A percentile compares a stretch with the other conserved stretches of the same genome.
Conservation (phyloP, 441 rosid genomes). For the Adansonia rubrostipa region DNA sequence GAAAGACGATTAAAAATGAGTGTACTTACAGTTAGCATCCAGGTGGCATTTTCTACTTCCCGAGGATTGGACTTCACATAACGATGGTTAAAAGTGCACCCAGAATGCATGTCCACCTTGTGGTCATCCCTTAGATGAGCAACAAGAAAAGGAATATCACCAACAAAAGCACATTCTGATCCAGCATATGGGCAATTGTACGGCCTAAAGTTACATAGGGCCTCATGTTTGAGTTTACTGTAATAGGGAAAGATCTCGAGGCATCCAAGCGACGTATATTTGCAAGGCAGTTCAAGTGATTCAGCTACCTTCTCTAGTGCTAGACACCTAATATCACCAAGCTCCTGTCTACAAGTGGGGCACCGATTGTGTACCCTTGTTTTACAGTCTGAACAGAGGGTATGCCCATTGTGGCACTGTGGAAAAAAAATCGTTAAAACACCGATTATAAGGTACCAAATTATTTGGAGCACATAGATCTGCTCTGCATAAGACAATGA, state of each 20-base stretch:
- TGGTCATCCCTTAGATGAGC: slow-evolving; percentile 93
- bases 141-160: slow-evolving; percentile 89
- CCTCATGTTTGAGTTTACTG: slow-evolving; percentile 92
- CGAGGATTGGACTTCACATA: slow-evolving; percentile 97
- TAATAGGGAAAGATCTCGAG: slow-evolving; percentile 94
- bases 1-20: neutral
- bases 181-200: slow-evolving; percentile 96
- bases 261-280: slow-evolving; percentile 77
- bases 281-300: slow-evolving; percentile 93
- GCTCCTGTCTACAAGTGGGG: slow-evolving; percentile 98
- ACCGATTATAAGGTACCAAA: neutral
- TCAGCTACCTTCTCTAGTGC: slow-evolving; percentile 96
- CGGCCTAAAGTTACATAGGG: slow-evolving; percentile 83
- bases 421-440: slow-evolving; percentile 10
- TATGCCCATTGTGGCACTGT: slow-evolving; percentile 99
- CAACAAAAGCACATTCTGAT: slow-evolving; percentile 78
- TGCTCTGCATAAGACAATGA: neutral
- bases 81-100: slow-evolving; percentile 94
- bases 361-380: slow-evolving; percentile 89
- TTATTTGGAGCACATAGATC: neutral
- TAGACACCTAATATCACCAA: slow-evolving; percentile 92
- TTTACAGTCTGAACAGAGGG: slow-evolving; percentile 97
- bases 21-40: slow-evolving; percentile 93
- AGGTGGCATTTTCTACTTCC: slow-evolving; percentile 98
- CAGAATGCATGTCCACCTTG: slow-evolving; percentile 98